Conservation (phyloP, 139 green algal genomes). For the Yamagishiella unicocca region DNA sequence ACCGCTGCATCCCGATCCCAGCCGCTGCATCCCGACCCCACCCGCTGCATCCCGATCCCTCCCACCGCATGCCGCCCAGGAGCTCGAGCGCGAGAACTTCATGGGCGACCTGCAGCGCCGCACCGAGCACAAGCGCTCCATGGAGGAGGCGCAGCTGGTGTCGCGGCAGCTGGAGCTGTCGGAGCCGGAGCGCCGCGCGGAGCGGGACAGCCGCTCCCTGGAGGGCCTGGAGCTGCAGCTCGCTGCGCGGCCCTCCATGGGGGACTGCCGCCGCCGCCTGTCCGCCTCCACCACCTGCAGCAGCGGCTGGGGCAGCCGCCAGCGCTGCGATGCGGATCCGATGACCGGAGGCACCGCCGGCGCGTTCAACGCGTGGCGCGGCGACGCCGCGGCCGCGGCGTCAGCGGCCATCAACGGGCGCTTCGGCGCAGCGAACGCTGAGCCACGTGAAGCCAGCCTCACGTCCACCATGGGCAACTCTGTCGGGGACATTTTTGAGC, state of each 20-base stretch:
- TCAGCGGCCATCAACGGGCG: too few species aligned
- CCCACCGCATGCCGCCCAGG: constrained; percentile 37
- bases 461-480: too few species aligned
- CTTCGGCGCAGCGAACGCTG: too few species aligned
- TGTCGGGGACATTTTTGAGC: too few species aligned
- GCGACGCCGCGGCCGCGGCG: not conserved
- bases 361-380: not conserved
- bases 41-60: too few species aligned
- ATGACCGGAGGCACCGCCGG: not conserved
- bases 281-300: not conserved
- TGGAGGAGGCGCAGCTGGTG: constrained; percentile 13
- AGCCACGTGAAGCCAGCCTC: too few species aligned
- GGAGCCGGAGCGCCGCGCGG: constrained; percentile 5
- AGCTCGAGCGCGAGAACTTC: constrained; percentile 52
- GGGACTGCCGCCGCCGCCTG: too few species aligned
- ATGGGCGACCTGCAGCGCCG: constrained; percentile 52
- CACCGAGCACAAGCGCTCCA: constrained; percentile 55
- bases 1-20: too few species aligned
- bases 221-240: not conserved
- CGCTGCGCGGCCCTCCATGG: not conserved
- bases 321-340: not conserved
- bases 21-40: too few species aligned
- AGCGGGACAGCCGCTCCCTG: constrained; percentile 30
- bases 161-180: constrained; percentile 1
- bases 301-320: not conserved